These are phyloP conservation scores for Tylopilus rubrobrunneus DNA, from an alignment of 768 basidiomycete species.

Conservation along the genomic window DNA sequence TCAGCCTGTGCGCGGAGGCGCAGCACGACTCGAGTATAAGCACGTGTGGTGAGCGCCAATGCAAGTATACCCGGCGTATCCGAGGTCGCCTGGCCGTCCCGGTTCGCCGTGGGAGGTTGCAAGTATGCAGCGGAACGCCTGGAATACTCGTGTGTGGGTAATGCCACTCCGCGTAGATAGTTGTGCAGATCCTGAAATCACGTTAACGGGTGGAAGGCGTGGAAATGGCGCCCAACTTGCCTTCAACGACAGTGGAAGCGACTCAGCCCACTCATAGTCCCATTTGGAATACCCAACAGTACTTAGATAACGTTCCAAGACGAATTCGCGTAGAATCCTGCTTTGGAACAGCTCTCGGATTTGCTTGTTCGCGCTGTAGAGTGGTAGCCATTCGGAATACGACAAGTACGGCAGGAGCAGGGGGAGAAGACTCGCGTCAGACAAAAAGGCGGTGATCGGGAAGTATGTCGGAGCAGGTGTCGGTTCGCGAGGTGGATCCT, in stretches of 20 bases:
- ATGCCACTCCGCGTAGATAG: constrained; percentile 76
- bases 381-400: constrained; percentile 69
- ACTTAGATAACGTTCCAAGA: constrained; percentile 64
- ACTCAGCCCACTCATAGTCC: constrained; percentile 52
- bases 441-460: constrained; percentile 55
- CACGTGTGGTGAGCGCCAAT: constrained; percentile 60
- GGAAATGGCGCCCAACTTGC: constrained; percentile 35
- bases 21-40: constrained; percentile 77
- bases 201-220: constrained; percentile 5
- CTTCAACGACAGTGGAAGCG: constrained; percentile 57
- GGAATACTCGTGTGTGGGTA: constrained; percentile 71
- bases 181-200: constrained; percentile 63
- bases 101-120: constrained; percentile 41
- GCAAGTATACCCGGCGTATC: constrained; percentile 43
- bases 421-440: constrained; percentile 48
- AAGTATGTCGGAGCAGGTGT: constrained; percentile 35
- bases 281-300: constrained; percentile 74
- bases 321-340: constrained; percentile 52
- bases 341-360: constrained; percentile 50
- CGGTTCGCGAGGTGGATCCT: constrained; percentile 16
- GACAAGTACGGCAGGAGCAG: constrained; percentile 55
- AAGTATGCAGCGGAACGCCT: constrained; percentile 56
- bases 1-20: constrained; percentile 79
- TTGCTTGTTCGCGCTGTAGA: constrained; percentile 55
- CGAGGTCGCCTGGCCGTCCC: constrained; percentile 39